These are phyloP conservation scores for Obba rivulosa DNA, from an alignment of 768 basidiomycete species.

Conservation along the genomic window DNA sequence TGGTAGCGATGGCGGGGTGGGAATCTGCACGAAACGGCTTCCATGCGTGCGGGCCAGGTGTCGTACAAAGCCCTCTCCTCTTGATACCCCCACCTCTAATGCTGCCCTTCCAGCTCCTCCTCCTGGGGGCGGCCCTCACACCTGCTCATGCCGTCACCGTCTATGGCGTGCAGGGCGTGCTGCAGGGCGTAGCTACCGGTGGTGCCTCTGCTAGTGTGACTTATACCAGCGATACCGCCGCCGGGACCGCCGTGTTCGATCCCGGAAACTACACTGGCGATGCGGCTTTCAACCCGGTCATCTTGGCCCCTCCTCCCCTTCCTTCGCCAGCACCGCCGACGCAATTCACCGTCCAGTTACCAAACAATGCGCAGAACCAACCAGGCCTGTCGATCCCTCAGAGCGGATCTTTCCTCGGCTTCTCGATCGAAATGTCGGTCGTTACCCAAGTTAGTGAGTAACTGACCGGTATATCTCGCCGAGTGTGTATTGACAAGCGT, in stretches of 20 bases:
- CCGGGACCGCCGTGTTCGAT: slow-evolving; percentile 2
- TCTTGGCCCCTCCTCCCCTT: slow-evolving; percentile 19
- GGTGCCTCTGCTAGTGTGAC: not conserved
- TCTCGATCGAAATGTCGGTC: slow-evolving; percentile 74
- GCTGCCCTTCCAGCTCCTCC: not conserved
- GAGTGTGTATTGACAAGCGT: not conserved
- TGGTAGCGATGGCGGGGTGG: not conserved
- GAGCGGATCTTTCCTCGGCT: slow-evolving; percentile 62
- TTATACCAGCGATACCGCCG: not conserved
- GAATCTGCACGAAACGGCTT: not conserved
- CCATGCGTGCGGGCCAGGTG: not conserved
- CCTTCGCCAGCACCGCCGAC: slow-evolving; percentile 18
- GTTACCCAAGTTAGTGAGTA: slow-evolving; percentile 58
- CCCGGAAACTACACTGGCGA: not conserved
- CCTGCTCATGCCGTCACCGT: slow-evolving; percentile 8
- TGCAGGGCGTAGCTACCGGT: not conserved
- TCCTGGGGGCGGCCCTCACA: not conserved
- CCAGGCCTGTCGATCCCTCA: slow-evolving; percentile 35
- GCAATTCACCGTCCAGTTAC: slow-evolving; percentile 16
- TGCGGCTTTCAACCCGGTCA: slow-evolving; percentile 2
- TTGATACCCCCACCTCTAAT: not conserved
- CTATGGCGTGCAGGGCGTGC: slow-evolving; percentile 23
- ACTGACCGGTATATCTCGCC: not conserved
- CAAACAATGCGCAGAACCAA: slow-evolving; percentile 6
- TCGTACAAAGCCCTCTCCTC: not conserved